Base-by-base conservation (phyloP, 495 filamentous ascomycete species). In the Neohortaea acidophila region DNA sequence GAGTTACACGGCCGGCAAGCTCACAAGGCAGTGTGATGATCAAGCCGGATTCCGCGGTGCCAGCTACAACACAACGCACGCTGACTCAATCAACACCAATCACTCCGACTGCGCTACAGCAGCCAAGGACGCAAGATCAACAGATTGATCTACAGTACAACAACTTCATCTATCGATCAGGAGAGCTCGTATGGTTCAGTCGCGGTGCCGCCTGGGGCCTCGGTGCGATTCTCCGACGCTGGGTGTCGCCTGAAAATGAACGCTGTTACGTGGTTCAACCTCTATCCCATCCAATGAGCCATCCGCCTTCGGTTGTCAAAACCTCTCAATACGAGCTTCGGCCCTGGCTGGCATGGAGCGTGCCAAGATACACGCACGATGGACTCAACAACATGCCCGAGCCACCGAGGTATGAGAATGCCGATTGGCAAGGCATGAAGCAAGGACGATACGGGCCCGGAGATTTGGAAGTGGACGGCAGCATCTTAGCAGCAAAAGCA, bases 321-420 rank as follows among this genome's bases (percentile, higher is more conserved):
- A 46, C 52, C 9, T 38, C 55, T 10, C 58, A 72, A 30, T 34
- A 38, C 3, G 33, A 52, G 5, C 47, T 77, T 11, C 59, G 71
- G 17, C 73, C 73, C 2, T 77, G 72, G 72, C 60, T 77, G 21
- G 73, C 73, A 2, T 75, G 73, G 73, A 73, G 64, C 38, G 66
- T 66, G 17, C 73, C 73, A 3, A 36, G 23, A 11, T 60, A 41
- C 48, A 62, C 56, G 9, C 39, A 49, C 26, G 32, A 39, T 9
- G 52, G 38, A 10, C 44, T 59, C 0, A 51, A 53, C 21, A 44
- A 48, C 31, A 37, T 47, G 15, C 22, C 11, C 37, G 46, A 34
- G 48, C 61, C 21, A 56, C 39, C 22, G 32, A 56, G 46, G 10
- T 77, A 65, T 46, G 65, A 70, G 3, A 57, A 56, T 26, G 55